These are phyloP conservation scores for Didymella pinodella DNA, from an alignment of 2,329 filamentous ascomycete genomes.

Conservation along the genomic window DNA sequence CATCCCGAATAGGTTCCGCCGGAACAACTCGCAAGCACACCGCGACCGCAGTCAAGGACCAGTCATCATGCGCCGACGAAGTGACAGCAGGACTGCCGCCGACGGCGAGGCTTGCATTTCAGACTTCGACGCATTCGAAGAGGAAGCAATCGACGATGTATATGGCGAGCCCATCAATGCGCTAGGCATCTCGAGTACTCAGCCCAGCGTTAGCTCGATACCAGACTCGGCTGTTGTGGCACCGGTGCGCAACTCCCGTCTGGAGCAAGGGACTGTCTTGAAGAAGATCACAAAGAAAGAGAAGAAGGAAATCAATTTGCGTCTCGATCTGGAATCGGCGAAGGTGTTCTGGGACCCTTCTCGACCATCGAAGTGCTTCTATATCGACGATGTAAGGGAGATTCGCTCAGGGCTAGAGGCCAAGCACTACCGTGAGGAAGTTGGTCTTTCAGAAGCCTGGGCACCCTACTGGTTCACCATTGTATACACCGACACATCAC, in stretches of 20 bases:
- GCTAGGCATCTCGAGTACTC: constrained; percentile 52
- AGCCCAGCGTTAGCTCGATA: constrained; percentile 46
- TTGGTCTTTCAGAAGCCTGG: constrained; percentile 70
- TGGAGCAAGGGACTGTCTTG: constrained; percentile 80
- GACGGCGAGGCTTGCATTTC: constrained; percentile 57
- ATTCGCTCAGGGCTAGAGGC: constrained; percentile 85
- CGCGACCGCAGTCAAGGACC: constrained; percentile 90
- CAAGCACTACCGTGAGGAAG: constrained; percentile 87
- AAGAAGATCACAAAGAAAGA: constrained; percentile 87
- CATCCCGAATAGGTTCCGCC: constrained; percentile 73
- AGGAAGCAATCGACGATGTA: constrained; percentile 58
- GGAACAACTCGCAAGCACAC: constrained; percentile 76
- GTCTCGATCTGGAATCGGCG: constrained; percentile 81
- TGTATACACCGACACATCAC: constrained; percentile 80
- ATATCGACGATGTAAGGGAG: constrained; percentile 94
- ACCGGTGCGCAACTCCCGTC: constrained; percentile 76
- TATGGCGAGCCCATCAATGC: constrained; percentile 52
- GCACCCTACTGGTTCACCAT: constrained; percentile 88
- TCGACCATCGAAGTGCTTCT: constrained; percentile 82
- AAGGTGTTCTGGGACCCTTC: constrained; percentile 88
- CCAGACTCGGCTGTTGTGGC: constrained; percentile 60
- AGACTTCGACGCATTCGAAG: constrained; percentile 59
- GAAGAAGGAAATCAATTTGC: constrained; percentile 74
- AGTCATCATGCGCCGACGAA: constrained; percentile 83
- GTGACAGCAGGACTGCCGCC: constrained; percentile 81